A percentile compares a stretch with the other conserved stretches of the same genome.
Conservation (phyloP, 2,329 filamentous ascomycete genomes). For the Colletotrichum navitas region DNA sequence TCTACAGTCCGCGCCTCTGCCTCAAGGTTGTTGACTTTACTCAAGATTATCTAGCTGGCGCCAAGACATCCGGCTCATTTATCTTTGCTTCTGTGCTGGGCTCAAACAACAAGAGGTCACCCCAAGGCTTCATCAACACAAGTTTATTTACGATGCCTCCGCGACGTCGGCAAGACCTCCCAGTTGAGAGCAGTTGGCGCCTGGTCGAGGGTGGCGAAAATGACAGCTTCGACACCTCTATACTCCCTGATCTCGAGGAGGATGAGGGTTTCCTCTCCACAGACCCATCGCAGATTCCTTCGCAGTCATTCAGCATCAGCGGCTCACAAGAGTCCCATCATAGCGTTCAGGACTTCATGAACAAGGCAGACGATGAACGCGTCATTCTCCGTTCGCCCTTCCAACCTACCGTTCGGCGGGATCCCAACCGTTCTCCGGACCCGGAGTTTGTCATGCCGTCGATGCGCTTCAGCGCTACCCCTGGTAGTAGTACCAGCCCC, state of each 20-base stretch:
- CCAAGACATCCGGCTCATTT: neutral
- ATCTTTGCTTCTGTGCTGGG: neutral
- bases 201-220: constrained; percentile 71
- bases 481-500: constrained; percentile 46
- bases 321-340: constrained; percentile 62
- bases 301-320: constrained; percentile 56
- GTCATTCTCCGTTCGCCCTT: constrained; percentile 68
- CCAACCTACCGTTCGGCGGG: constrained; percentile 61
- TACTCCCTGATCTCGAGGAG: constrained; percentile 60
- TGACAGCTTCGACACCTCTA: constrained; percentile 70
- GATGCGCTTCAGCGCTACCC: constrained; percentile 50
- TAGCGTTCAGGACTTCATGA: constrained; percentile 66
- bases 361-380: constrained; percentile 66
- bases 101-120: neutral
- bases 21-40: neutral
- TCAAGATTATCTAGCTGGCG: neutral
- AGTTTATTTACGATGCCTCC: constrained; percentile 31
- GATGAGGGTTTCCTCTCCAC: constrained; percentile 56
- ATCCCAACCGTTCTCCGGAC: constrained; percentile 57
- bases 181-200: constrained; percentile 70
- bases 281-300: constrained; percentile 62
- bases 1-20: constrained; percentile 8
- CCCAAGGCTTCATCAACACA: neutral
- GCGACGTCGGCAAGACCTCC: constrained; percentile 48
- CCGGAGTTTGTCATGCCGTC: constrained; percentile 68